Base-by-base conservation (phyloP, 2,329 filamentous ascomycete genomes). In the Parafenestella ontariensis region DNA sequence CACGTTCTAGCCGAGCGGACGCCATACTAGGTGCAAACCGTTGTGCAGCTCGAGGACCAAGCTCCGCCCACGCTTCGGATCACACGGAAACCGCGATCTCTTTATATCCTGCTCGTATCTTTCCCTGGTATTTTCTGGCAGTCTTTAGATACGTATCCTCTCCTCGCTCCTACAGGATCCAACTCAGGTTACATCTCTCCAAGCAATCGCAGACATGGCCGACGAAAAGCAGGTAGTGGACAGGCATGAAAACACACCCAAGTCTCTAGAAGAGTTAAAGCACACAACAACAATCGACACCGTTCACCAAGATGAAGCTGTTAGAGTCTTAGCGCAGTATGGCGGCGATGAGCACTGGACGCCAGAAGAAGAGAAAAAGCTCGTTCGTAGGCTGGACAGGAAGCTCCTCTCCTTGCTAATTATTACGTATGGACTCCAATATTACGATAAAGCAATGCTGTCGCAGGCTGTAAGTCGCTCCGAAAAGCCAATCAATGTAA, bases 401-500 rank as follows among this genome's bases (percentile, higher is more conserved):
- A 65, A 59, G 24, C 50, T 71, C 13, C 46, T 71, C 4, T 55
- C 64, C 9, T 48, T 72, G 13, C 58, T 70, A 11, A 57, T 61
- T 20, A 60, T 68, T 31, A 70, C 65, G 6, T 71, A 70, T 56
- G 66, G 65, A 5, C 54, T 73, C 2, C 66, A 71, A 43, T 72
- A 72, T 46, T 69, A 72, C 40, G 68, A 73, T 50, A 70, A 73
- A 42, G 81, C 81, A 2, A 83, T 85, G 78, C 66, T 85, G 15
- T 80, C 77, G 1, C 82, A 84, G 59, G 83, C 83, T 41, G 81
- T 81, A 64, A 52, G 70, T 56, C 23, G n/a, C n/a, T n/a, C n/a
- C n/a, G n/a, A n/a, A n/a, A n/a, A n/a, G n/a, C n/a, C n/a, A n/a
- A n/a, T n/a, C n/a, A n/a, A n/a, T n/a, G n/a, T n/a, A n/a, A n/a